These are phyloP conservation scores for Gentiana macrophylla DNA, from an alignment of 257 asterid genomes.

Conservation along the genomic window DNA sequence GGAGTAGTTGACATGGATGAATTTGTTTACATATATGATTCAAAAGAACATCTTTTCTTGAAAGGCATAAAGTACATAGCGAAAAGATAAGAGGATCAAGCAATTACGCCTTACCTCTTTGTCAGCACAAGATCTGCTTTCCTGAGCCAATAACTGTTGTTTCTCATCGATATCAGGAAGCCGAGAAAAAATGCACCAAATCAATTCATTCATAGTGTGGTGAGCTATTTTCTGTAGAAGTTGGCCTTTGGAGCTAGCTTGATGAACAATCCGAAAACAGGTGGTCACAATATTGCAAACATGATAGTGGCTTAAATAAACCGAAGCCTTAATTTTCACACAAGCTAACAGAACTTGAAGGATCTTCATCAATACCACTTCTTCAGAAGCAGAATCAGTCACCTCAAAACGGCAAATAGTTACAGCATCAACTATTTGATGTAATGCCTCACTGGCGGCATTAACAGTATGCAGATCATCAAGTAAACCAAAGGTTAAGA, in stretches of 20 bases:
- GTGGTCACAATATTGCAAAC: slow-evolving; percentile 86
- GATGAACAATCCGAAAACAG: slow-evolving; percentile 88
- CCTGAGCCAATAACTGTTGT: slow-evolving; percentile 18
- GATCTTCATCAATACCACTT: slow-evolving; percentile 91
- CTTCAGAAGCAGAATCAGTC: slow-evolving; percentile 97
- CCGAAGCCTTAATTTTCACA: slow-evolving; percentile 81
- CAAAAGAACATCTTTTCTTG: background rate
- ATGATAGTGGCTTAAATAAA: slow-evolving; percentile 65
- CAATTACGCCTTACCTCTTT: slow-evolving; percentile 35
- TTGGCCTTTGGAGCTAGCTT: slow-evolving; percentile 89
- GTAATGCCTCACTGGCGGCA: slow-evolving; percentile 67
- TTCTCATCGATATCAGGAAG: slow-evolving; percentile 45
- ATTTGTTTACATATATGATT: background rate
- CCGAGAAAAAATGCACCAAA: slow-evolving; percentile 71
- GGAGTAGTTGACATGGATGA: background rate
- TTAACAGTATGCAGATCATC: slow-evolving; percentile 62
- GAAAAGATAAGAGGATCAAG: background rate
- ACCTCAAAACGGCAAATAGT: slow-evolving; percentile 98
- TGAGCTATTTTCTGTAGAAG: slow-evolving; percentile 79
- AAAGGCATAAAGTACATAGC: no score
- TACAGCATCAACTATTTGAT: slow-evolving; percentile 84
- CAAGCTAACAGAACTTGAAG: slow-evolving; percentile 97
- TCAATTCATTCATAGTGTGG: slow-evolving; percentile 90
- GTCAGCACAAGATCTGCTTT: slow-evolving; percentile 22
- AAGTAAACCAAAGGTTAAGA: slow-evolving; percentile 68